A percentile compares a stretch with the other conserved stretches of the same genome.
phyloP scores from a whole-genome alignment of 352 stramenopile genomes.

The Pythium oligandrum region DNA sequence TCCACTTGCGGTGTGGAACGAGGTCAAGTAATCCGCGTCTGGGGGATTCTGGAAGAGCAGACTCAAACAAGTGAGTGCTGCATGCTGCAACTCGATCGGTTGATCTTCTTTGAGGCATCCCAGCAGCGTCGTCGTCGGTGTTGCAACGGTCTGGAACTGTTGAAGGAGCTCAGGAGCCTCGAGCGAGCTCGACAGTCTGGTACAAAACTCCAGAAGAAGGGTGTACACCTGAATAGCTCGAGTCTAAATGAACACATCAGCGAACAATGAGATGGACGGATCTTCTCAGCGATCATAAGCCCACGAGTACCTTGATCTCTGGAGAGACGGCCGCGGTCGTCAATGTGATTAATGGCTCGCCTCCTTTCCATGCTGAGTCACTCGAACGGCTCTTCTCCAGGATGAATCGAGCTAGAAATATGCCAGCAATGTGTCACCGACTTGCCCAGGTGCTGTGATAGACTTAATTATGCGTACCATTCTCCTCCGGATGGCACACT shows the following conservation, averaged over 20 bases:
- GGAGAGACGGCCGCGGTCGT: constrained; percentile 14
- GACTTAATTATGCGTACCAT: constrained; percentile 21
- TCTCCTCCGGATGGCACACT: constrained; percentile 24
- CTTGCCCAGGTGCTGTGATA: too few species aligned
- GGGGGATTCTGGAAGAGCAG: constrained; percentile 25
- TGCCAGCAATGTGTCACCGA: neutral
- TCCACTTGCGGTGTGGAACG: constrained; percentile 24
- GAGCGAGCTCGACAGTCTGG: neutral
- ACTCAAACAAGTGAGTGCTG: constrained; percentile 32
- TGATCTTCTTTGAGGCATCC: constrained; percentile 27
- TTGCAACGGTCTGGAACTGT: constrained; percentile 28
- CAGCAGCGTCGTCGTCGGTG: constrained; percentile 28
- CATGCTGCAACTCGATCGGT: constrained; percentile 20
- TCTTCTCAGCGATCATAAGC: too few species aligned
- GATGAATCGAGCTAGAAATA: constrained; percentile 31
- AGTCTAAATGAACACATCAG: constrained; percentile 1
- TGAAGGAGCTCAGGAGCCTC: neutral
- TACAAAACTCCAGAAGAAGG: constrained; percentile 16
- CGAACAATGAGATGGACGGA: too few species aligned
- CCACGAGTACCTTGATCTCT: constrained; percentile 17
- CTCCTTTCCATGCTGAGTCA: constrained; percentile 37
- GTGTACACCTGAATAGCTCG: constrained; percentile 21
- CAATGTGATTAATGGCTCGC: constrained; percentile 38
- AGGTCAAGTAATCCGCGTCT: constrained; percentile 22
- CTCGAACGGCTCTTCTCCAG: constrained; percentile 23